Base-by-base conservation (phyloP, 1,284 basidiomycete genomes). In the Phellopilus nigrolimitatus region DNA sequence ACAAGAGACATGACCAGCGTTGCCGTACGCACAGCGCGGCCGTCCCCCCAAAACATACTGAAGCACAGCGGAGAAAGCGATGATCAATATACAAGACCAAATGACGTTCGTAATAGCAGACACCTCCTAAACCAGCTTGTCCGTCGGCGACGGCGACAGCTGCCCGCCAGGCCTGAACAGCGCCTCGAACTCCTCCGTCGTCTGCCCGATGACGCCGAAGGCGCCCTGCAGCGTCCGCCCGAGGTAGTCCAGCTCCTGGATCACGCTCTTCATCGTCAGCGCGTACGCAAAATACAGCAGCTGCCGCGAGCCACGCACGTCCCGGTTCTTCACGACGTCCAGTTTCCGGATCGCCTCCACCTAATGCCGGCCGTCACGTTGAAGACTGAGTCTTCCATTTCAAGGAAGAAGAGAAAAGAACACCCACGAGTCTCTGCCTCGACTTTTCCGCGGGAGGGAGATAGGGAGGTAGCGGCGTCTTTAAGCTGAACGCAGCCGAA, bases 261-360 rank as follows among this genome's bases (percentile, higher is more conserved):
- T 94, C 27, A 97, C 88, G 6, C 92, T 91, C 64, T 87, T 82
- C 92, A 97, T 95, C 49, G 90, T 90, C 48, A 95, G 71, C 0
- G 91, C 91, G 62, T 97, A 97, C 0, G 92, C 92, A 62, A 97
- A 95, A 70, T 91, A 97, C 17, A 98, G 74, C 5, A 98, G 72
- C 60, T 95, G 91, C 31, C 86, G 76, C 4, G 91, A 92, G 5
- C 76, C 81, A 60, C 81, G 82, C 24, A 82, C 78, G 38, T 88
- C 80, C 4, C 75, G 83, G 64, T 75, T 86, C 60, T 84, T 85
- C 12, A 97, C 91, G 4, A 94, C 82, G 31, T 95, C 88, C 13
- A 97, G 74, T 39, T 76, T 75, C n/a, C 89, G 73, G 55, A 97
- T 91, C 0, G 88, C 87, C 21, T 83, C 79, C 37, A 89, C 85